Evolutionary conservation across 441 rosid genomes (phyloP), one percentile per base, ranked within the genome.

Genomic region (Theobroma grandiflorum): DNA sequence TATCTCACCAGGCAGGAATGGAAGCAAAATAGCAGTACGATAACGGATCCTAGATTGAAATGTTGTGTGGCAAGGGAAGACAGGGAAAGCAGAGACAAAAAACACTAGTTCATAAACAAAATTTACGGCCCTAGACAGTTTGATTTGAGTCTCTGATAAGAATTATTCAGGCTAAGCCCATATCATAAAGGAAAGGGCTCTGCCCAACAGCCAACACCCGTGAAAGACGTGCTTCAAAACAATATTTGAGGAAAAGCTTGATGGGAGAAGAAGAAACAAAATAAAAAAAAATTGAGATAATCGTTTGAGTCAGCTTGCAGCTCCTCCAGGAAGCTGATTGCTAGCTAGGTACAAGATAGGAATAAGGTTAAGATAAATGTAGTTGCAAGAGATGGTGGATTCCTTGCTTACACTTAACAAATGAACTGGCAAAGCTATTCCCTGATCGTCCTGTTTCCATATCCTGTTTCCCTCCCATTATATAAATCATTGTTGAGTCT

Each of bases 331-430:
- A 72, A 68, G 83, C 65, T 31, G 33, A 65, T 45, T 45, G 53
- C 66, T 74, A 57, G 57, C 79, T 84, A 86, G 83, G 42, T 64
- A n/a, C 81, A 85, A 86, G 88, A 59, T 64, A 84, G 80, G 90
- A 79, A 88, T 87, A 82, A 42, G 68, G 72, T 71, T 20, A 38
- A 6, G 61, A 9, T 31, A 57, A 70, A 33, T 9, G 35, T 38
- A 9, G 3, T 4, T 58, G 22, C 16, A 66, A 22, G 9, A 9
- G 38, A 69, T 3, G 53, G 43, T 43, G 16, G 74, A 69, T 89
- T 79, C 86, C 71, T 87, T 84, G 49, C 91, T 86, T 85, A 8
- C 22, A 26, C 7, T 58, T 33, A 31, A 16, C 37, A 11, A 59
- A 42, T 31, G 8, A 71, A 53, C 31, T 18, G 11, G 43, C 6